These are phyloP conservation scores for Phytophthora nicotianae DNA, from an alignment of 352 stramenopile genomes.

Conservation along the genomic window DNA sequence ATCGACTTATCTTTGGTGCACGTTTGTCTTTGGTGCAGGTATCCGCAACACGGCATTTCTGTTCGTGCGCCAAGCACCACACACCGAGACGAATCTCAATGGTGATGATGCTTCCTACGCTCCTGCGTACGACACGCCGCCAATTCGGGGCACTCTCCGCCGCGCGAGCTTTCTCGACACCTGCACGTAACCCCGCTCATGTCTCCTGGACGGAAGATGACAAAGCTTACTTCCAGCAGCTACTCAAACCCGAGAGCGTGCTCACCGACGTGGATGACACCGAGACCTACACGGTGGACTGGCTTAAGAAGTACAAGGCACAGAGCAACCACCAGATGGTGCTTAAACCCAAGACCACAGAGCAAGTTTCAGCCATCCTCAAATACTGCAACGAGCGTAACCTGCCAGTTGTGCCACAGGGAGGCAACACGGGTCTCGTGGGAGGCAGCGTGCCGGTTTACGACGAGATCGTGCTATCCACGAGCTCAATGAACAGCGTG, in stretches of 20 bases:
- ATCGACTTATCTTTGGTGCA: conserved; percentile 13
- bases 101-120: conserved; percentile 28
- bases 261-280: conserved; percentile 76
- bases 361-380: conserved; percentile 90
- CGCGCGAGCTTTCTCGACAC: conserved; percentile 32
- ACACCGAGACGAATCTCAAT: background rate
- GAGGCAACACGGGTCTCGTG: conserved; percentile 97
- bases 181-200: conserved; percentile 48
- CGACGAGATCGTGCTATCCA: conserved; percentile 95
- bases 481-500: conserved; percentile 92
- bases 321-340: conserved; percentile 71
- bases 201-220: conserved; percentile 68
- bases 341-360: conserved; percentile 86
- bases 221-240: conserved; percentile 64
- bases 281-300: conserved; percentile 77
- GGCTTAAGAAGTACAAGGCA: conserved; percentile 87
- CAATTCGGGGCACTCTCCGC: conserved; percentile 7
- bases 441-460: conserved; percentile 91
- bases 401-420: conserved; percentile 94
- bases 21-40: conserved; percentile 6
- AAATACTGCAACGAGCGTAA: conserved; percentile 91
- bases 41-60: conserved; percentile 24
- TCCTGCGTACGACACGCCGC: conserved; percentile 22
- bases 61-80: conserved; percentile 11
- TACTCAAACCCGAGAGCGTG: conserved; percentile 66